These are phyloP conservation scores for Neurospora sp. DNA, from an alignment of 495 filamentous ascomycete genomes.

Conservation along the genomic window DNA sequence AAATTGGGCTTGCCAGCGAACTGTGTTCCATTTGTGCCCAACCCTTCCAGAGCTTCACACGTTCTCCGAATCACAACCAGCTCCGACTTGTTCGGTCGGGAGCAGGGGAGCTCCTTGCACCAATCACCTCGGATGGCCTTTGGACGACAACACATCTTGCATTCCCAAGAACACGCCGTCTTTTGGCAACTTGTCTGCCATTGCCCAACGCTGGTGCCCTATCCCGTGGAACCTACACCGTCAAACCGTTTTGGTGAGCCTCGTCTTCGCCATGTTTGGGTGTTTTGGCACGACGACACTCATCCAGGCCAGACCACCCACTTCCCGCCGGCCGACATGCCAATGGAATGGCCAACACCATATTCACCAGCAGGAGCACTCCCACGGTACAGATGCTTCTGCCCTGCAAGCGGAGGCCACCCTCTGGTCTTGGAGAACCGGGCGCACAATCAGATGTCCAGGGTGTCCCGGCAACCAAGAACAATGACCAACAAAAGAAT, in stretches of 20 bases:
- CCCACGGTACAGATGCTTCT: background rate
- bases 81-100: constrained; percentile 8
- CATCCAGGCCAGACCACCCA: background rate
- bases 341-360: background rate
- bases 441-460: background rate
- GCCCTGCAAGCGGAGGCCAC: background rate
- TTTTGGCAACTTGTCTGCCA: constrained; percentile 2
- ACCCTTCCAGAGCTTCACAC: constrained; percentile 1
- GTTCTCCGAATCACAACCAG: constrained; percentile 11
- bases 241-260: background rate
- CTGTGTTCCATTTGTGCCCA: constrained; percentile 2
- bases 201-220: constrained; percentile 21
- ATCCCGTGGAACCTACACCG: background rate
- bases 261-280: background rate
- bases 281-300: background rate
- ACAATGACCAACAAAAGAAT: background rate
- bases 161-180: background rate
- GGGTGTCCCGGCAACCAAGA: background rate
- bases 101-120: constrained; percentile 15
- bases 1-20: constrained; percentile 3
- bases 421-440: background rate
- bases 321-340: background rate
- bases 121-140: constrained; percentile 11
- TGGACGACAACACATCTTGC: constrained; percentile 17
- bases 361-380: background rate